Conservation (phyloP, 208 protist species). For the Naegleria lovaniensis region DNA sequence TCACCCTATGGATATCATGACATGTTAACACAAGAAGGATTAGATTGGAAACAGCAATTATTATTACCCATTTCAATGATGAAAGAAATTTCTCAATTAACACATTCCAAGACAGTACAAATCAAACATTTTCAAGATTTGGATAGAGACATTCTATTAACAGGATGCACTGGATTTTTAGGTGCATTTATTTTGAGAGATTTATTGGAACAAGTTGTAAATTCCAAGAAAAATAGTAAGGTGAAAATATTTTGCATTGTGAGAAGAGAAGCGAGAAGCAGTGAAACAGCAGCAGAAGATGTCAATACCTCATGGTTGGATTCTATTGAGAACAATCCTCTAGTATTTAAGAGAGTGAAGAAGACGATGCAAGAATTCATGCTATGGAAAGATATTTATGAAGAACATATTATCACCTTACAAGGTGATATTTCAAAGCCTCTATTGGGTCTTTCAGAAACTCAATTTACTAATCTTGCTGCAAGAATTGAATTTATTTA, state of each 20-base stretch:
- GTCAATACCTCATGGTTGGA: neutral
- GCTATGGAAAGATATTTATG: neutral
- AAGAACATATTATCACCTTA: neutral
- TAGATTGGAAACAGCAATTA: neutral
- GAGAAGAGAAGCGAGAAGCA: neutral
- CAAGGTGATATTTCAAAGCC: neutral
- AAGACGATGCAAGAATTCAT: neutral
- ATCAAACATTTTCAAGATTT: neutral
- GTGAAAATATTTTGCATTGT: slow-evolving; percentile 16
- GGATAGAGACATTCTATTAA: neutral
- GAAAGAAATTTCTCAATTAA: neutral
- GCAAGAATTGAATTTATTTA: neutral
- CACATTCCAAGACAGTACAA: neutral
- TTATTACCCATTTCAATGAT: neutral
- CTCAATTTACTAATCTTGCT: neutral
- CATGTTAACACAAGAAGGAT: neutral
- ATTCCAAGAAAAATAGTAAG: neutral
- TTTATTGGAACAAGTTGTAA: neutral
- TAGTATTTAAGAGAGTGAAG: neutral
- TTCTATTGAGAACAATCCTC: neutral
- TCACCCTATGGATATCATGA: neutral
- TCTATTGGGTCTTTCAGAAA: neutral
- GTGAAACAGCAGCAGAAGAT: neutral
- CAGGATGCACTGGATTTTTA: slow-evolving; percentile 18
- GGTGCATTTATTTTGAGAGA: slow-evolving; percentile 5